Evolutionary conservation across 768 basidiomycete genomes (phyloP).

Genomic region (Favolaschia claudopus): DNA sequence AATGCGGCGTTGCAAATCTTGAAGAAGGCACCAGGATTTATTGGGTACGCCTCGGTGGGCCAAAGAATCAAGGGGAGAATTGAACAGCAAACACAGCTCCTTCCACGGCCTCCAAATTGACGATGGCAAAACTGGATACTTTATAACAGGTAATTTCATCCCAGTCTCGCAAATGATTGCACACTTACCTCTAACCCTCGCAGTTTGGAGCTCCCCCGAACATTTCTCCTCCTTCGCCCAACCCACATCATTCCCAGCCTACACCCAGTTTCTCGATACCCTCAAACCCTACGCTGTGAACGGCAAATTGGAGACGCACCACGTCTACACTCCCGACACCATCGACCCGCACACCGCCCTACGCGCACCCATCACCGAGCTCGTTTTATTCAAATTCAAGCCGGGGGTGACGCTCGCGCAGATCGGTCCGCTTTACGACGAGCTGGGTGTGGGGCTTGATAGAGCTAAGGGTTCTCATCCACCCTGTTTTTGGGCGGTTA

Average conservation of each 20-base stretch:
- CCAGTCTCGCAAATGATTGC: constrained; percentile 1
- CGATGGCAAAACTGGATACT: not conserved
- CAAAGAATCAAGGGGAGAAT: too few species aligned
- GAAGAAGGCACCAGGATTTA: not conserved
- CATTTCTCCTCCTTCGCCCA: not conserved
- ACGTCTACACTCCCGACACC: not conserved
- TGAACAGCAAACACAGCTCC: too few species aligned
- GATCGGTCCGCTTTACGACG: not conserved
- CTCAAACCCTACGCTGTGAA: not conserved
- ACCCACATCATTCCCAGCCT: not conserved
- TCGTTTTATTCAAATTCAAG: not conserved
- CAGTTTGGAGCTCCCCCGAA: too few species aligned
- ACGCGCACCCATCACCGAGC: not conserved
- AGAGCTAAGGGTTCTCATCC: not conserved
- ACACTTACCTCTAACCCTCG: too few species aligned
- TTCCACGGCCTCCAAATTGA: constrained; percentile 7
- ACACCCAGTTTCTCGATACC: not conserved
- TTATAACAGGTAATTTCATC: not conserved
- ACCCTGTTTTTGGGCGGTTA: not conserved
- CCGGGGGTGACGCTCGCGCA: not conserved
- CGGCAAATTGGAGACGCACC: not conserved
- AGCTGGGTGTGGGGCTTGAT: not conserved
- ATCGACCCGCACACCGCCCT: not conserved
- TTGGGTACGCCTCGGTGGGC: not conserved
- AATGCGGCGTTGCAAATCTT: not conserved